Base-by-base conservation (phyloP, 345 rosid species). In the Eutrema yunnanense region DNA sequence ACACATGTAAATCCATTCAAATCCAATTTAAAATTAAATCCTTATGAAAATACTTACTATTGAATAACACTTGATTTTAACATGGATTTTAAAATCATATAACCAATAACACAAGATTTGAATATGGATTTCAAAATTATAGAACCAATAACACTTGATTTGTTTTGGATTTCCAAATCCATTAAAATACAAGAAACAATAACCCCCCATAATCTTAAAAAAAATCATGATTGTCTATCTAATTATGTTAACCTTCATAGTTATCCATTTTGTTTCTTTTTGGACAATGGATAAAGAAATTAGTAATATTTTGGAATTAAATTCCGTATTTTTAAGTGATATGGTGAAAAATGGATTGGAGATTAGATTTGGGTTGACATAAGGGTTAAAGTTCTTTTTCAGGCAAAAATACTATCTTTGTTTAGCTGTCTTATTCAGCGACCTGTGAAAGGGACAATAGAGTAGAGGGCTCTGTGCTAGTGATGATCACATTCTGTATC, bases 371-470 rank as follows among this genome's bases (percentile, higher is more conserved):
- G 51, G 66, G 64, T 75, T 75, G 79, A 75, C 65, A 47, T 69
- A 47, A 22, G 47, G 73, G 50, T 34, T 10, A 48, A 38, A 67
- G 62, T 40, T 59, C 29, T 42, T 36, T 64, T 51, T 52, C 43
- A 43, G 65, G 71, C 79, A 58, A 58, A 36, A 69, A 61, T 29
- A 53, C 48, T 26, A 62, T 69, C 58, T 54, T 46, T 44, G 65
- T 38, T 44, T 63, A 69, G 67, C 61, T 70, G 74, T 69, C 79
- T 69, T 62, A 10, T 32, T 62, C 74, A 62, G 71, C 37, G 79
- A 76, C 79, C 19, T 76, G 66, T 69, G 75, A 76, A 55, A 63
- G 71, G 30, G 80, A 76, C 80, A 70, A 70, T 32, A 69, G 65
- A 76, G 63, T 32, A 69, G 65, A 76, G 75, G 43, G 8, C 66